Percentiles rank a stretch among this genome's conserved stretches.
phyloP scores from a whole-genome alignment of 169 alveolate genomes.

The Eimeria sp. region DNA sequence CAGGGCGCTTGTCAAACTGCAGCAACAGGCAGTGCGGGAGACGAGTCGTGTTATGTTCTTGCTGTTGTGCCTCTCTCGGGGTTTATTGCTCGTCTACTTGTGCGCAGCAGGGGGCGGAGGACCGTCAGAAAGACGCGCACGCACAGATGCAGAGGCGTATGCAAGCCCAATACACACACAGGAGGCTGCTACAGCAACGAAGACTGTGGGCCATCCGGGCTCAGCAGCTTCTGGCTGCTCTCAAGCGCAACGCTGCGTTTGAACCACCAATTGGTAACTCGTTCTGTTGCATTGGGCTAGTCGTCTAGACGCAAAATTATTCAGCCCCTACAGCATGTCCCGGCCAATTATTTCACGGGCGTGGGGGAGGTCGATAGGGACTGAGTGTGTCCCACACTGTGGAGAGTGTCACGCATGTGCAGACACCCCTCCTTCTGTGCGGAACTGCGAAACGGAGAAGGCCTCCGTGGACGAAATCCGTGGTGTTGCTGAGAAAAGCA shows the following conservation, averaged over 20 bases:
- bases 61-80: conserved; percentile 60
- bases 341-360: not conserved
- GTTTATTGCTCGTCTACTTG: conserved; percentile 76
- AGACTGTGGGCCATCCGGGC: conserved; percentile 60
- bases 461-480: not conserved
- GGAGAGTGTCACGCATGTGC: not conserved
- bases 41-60: conserved; percentile 74
- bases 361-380: not conserved
- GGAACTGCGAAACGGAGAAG: not conserved
- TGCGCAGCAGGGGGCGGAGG: conserved; percentile 14
- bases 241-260: conserved; percentile 17
- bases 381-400: conserved; percentile 6
- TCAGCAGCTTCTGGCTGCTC: conserved; percentile 75
- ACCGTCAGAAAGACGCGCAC: conserved; percentile 16
- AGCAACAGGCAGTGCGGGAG: conserved; percentile 70
- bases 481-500: not conserved
- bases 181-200: conserved; percentile 30
- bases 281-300: not conserved
- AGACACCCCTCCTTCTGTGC: not conserved
- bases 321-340: not conserved
- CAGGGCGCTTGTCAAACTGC: conserved; percentile 77
- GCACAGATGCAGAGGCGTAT: conserved; percentile 54
- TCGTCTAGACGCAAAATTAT: not conserved
- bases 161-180: conserved; percentile 46
- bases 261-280: not conserved